A percentile compares a stretch with the other conserved stretches of the same genome.
Evolutionary conservation across 202 grass and related monocot genomes (phyloP).

Genomic region (Musa balbisiana): DNA sequence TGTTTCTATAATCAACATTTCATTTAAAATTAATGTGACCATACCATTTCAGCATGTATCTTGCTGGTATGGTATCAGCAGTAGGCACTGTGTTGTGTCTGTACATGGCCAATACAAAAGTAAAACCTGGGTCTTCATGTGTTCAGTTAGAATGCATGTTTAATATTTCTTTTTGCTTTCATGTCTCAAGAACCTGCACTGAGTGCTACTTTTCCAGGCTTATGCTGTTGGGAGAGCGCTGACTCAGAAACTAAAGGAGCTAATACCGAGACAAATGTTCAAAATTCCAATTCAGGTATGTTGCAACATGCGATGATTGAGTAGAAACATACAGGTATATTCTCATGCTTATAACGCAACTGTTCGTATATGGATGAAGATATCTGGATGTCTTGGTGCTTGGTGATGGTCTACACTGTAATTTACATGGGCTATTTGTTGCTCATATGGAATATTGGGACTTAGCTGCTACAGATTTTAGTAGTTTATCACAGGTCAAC

Average conservation of each 20-base stretch:
- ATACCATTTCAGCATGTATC: background rate
- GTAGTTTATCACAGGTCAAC: no score
- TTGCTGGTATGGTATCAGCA: background rate
- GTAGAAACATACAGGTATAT: no score
- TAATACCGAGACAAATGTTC: constrained; percentile 98
- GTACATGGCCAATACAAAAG: background rate
- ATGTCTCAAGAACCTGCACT: constrained; percentile 24
- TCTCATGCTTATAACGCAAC: background rate
- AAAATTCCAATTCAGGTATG: constrained; percentile 90
- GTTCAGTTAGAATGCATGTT: background rate
- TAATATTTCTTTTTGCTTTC: constrained; percentile 8
- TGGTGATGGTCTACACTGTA: no score
- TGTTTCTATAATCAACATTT: background rate
- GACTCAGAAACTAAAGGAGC: constrained; percentile 87
- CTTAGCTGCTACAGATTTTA: no score
- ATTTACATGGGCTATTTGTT: no score
- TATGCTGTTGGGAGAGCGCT: constrained; percentile 90
- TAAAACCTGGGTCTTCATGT: background rate
- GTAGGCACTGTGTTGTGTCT: background rate
- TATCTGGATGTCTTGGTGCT: no score
- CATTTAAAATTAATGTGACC: background rate
- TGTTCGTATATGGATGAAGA: no score
- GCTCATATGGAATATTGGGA: no score
- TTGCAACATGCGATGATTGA: background rate
- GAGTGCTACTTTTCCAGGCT: constrained; percentile 42